Base-by-base conservation (phyloP, 1,284 basidiomycete genomes). In the Mrakiaceae sp. region DNA sequence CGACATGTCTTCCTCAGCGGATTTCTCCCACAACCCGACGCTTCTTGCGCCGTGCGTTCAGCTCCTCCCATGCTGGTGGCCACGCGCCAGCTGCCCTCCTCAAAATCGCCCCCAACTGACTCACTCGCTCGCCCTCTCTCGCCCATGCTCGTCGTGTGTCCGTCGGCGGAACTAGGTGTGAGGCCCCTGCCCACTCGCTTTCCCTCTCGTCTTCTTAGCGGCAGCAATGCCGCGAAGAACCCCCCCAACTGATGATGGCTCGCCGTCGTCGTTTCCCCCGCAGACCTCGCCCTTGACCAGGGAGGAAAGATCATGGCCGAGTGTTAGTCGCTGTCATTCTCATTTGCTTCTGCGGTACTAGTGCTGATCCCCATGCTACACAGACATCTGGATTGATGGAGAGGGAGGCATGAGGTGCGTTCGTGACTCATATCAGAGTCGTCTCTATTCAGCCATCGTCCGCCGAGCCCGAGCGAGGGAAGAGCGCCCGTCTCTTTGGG, bases 301-400 rank as follows among this genome's bases (percentile, higher is more conserved):
- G 54, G 54, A 49, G 62, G 62, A 39, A 63, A 63, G 62, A 56
- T 51, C 42, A 63, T 63, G 62, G 62, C 62, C 44, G 62, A 63
- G 62, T 63, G 62, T 63, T 49, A 50, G 62, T 58, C 3, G 43
- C 3, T 52, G 39, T 40, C 40, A 8, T 43, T 50, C 6, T 2
- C 42, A 55, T 5, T 39, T 12, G 3, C 14, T 12, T 9, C 39
- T 44, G 7, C 40, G n/a, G 27, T 39, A 40, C 52, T 27, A 3
- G 12, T 47, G 57, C 48, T 55, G 40, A 27, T 10, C 1, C 11
- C 4, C 49, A 3, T 16, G 47, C 14, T 39, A 6, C 12, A n/a
- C 54, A 63, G 62, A 63, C 62, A 43, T 63, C 57, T 63, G 62
- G 62, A 63, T 63, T 53, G 62, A 63, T 56, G 62, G 62, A 46